phyloP scores from a whole-genome alignment of 148 eudicot genomes.

The Salicornia ramosissima region DNA sequence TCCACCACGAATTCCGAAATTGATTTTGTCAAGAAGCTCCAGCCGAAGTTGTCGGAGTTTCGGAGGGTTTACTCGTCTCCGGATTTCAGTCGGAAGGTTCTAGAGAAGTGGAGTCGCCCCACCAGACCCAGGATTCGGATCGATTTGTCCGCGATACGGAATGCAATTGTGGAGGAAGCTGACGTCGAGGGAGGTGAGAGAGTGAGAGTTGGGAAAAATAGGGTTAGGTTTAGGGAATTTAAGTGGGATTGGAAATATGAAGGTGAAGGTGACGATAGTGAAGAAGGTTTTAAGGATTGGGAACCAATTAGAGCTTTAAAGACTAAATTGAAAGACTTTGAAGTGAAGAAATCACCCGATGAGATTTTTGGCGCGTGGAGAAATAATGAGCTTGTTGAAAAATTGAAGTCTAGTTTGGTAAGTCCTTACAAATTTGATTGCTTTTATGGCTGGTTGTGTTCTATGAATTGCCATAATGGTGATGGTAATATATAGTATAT shows the following conservation, averaged over 20 bases:
- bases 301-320: slow-evolving; percentile 68
- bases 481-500: too few relatives aligned
- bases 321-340: slow-evolving; percentile 58
- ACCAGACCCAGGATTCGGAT: slow-evolving; percentile 50
- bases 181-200: slow-evolving; percentile 32
- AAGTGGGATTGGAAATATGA: slow-evolving; percentile 37
- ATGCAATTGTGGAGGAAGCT: slow-evolving; percentile 62
- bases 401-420: slow-evolving; percentile 80
- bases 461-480: too few relatives aligned
- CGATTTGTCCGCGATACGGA: slow-evolving; percentile 68
- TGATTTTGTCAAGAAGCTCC: slow-evolving; percentile 60
- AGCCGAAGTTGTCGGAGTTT: slow-evolving; percentile 73
- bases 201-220: slow-evolving; percentile 29
- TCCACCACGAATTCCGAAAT: slow-evolving; percentile 42
- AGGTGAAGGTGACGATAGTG: slow-evolving; percentile 27
- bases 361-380: slow-evolving; percentile 67
- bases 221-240: slow-evolving; percentile 42
- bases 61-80: slow-evolving; percentile 81
- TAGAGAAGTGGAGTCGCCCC: slow-evolving; percentile 57
- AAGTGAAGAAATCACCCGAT: slow-evolving; percentile 51
- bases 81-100: slow-evolving; percentile 54
- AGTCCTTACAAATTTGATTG: background rate
- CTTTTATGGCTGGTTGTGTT: too few relatives aligned
- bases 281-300: slow-evolving; percentile 60
- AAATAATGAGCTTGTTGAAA: slow-evolving; percentile 70